Conservation (phyloP, 768 basidiomycete species). For the Heimioporus sp. region DNA sequence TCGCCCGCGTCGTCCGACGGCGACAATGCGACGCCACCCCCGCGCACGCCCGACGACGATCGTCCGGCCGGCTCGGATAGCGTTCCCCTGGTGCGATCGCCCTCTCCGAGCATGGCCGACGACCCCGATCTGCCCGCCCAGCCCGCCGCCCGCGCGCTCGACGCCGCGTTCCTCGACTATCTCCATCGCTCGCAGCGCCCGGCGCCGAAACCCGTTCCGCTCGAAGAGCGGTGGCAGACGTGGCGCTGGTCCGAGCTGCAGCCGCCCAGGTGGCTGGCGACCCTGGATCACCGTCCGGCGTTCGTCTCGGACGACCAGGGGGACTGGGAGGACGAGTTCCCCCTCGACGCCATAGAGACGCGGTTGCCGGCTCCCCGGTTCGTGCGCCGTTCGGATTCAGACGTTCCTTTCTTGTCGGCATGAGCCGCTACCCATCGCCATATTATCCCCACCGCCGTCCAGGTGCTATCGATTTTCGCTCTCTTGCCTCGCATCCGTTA, state of each 20-base stretch:
- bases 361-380: constrained; percentile 12
- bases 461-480: constrained; percentile 15
- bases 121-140: constrained; percentile 18
- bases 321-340: constrained; percentile 21
- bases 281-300: background rate
- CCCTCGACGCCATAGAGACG: constrained; percentile 13
- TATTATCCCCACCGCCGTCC: constrained; percentile 3
- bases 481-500: constrained; percentile 24
- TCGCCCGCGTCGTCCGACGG: constrained; percentile 28
- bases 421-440: constrained; percentile 10
- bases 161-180: constrained; percentile 22
- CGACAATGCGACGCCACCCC: constrained; percentile 33
- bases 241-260: constrained; percentile 35
- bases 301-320: constrained; percentile 19
- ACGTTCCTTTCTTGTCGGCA: constrained; percentile 14
- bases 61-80: constrained; percentile 13
- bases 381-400: constrained; percentile 10
- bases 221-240: constrained; percentile 31
- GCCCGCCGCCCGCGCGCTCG: constrained; percentile 24
- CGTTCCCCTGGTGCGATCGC: constrained; percentile 23
- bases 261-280: constrained; percentile 24
- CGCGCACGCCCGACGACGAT: constrained; percentile 37
- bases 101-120: constrained; percentile 18
- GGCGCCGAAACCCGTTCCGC: constrained; percentile 21
- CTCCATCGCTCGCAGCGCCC: constrained; percentile 24